phyloP scores from a whole-genome alignment of 371 early-diverging fungal species.

The Apophysomyces variabilis region DNA sequence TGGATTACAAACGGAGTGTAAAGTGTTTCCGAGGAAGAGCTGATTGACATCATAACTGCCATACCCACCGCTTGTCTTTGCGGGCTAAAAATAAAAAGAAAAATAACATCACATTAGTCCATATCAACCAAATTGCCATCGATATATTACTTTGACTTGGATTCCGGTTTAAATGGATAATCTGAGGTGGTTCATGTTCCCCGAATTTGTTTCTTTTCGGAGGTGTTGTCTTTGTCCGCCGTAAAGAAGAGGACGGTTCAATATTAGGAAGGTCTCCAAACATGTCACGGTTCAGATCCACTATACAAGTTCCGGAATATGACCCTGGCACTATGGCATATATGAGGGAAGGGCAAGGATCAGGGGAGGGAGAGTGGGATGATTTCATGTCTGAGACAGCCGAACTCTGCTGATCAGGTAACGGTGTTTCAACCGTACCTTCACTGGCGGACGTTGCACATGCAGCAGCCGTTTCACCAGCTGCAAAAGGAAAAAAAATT shows the following conservation, averaged over 20 bases:
- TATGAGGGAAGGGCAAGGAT: conserved; percentile 17
- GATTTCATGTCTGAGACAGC: conserved; percentile 1
- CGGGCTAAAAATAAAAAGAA: conserved; percentile 13
- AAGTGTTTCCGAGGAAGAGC: background rate
- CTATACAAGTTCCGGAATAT: conserved; percentile 16
- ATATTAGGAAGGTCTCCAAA: conserved; percentile 11
- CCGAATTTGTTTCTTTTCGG: conserved; percentile 23
- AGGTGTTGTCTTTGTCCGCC: conserved; percentile 32
- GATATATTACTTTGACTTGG: conserved; percentile 32
- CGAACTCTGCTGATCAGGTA: background rate
- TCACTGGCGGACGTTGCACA: background rate
- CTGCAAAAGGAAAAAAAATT: background rate
- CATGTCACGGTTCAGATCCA: background rate
- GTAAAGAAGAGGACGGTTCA: conserved; percentile 12
- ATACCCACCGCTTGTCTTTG: conserved; percentile 4
- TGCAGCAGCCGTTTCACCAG: conserved; percentile 6
- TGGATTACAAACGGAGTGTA: background rate
- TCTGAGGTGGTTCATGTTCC: conserved; percentile 24
- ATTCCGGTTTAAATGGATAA: conserved; percentile 35
- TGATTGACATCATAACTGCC: background rate
- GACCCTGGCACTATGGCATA: conserved; percentile 30
- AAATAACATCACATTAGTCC: background rate
- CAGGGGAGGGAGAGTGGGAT: background rate
- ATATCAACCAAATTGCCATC: background rate
- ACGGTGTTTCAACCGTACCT: background rate